Conservation (phyloP, 768 basidiomycete species). For the Hypholoma sublateritium region DNA sequence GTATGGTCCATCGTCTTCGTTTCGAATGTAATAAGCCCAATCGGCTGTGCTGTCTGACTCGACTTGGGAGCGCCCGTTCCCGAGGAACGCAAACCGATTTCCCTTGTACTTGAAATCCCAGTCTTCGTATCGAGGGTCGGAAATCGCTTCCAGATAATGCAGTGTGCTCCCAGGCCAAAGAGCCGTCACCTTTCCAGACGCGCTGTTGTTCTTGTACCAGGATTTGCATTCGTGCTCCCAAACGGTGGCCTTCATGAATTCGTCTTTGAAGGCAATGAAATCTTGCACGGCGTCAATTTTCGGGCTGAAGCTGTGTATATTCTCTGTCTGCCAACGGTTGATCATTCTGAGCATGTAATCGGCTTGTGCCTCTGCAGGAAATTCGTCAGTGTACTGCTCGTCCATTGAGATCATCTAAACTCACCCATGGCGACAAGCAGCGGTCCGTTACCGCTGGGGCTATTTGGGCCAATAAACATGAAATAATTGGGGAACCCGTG, state of each 20-base stretch:
- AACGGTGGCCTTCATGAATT: conserved; percentile 28
- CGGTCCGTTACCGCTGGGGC: conserved; percentile 30
- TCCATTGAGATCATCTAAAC: neutral
- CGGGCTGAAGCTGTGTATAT: conserved; percentile 28
- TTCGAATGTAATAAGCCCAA: conserved; percentile 25
- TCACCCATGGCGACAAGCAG: conserved; percentile 25
- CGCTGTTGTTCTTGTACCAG: conserved; percentile 27
- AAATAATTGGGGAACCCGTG: conserved; percentile 32
- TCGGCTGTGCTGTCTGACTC: conserved; percentile 27
- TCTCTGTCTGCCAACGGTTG: conserved; percentile 30
- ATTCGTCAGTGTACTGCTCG: too few species aligned
- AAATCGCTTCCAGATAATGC: neutral
- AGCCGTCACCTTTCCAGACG: conserved; percentile 25
- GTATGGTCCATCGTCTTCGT: conserved; percentile 16
- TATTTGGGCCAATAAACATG: conserved; percentile 26
- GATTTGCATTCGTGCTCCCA: conserved; percentile 24
- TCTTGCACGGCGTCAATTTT: conserved; percentile 31
- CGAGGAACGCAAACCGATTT: conserved; percentile 29
- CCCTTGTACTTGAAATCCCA: conserved; percentile 23
- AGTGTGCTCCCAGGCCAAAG: conserved; percentile 29
- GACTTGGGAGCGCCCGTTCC: conserved; percentile 28
- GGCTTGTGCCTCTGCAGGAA: conserved; percentile 26
- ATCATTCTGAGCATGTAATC: conserved; percentile 30
- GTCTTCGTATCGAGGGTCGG: neutral
- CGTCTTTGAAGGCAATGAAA: conserved; percentile 26